Evolutionary conservation across 495 filamentous ascomycete species (phyloP).

Genomic region (Pyrenula massariospora): DNA sequence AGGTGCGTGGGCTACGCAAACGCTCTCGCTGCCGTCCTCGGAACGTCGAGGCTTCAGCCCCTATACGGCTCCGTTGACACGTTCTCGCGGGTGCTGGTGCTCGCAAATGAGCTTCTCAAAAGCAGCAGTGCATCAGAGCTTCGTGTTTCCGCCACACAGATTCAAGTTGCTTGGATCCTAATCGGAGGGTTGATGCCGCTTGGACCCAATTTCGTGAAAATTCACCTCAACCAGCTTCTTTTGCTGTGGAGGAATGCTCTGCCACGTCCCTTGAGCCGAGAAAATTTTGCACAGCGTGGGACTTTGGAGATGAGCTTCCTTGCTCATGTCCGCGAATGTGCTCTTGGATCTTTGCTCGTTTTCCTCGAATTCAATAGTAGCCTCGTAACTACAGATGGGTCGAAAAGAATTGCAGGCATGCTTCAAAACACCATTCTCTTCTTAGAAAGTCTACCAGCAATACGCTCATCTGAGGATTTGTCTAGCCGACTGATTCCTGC

Average conservation of each 20-base stretch:
- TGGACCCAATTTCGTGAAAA: constrained; percentile 97
- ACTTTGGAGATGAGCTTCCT: constrained; percentile 84
- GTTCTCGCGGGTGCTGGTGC: constrained; percentile 79
- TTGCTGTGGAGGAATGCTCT: constrained; percentile 97
- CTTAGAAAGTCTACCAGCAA: constrained; percentile 65
- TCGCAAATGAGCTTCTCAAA: constrained; percentile 87
- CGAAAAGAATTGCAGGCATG: constrained; percentile 85
- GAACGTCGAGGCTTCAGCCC: constrained; percentile 76
- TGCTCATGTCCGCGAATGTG: constrained; percentile 90
- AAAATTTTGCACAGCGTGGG: constrained; percentile 70
- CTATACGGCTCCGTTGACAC: constrained; percentile 93
- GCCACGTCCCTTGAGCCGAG: constrained; percentile 83
- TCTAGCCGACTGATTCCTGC: constrained; percentile 74
- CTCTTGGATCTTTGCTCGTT: constrained; percentile 76
- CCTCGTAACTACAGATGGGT: constrained; percentile 84
- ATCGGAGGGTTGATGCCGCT: constrained; percentile 95
- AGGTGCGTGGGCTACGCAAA: constrained; percentile 88
- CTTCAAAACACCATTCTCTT: constrained; percentile 92
- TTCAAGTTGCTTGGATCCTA: constrained; percentile 95
- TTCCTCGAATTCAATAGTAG: constrained; percentile 93
- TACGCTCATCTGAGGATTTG: constrained; percentile 82
- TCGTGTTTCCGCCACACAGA: constrained; percentile 82
- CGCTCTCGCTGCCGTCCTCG: constrained; percentile 82
- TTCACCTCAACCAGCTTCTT: constrained; percentile 88
- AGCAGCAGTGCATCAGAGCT: constrained; percentile 85